phyloP scores from a whole-genome alignment of 495 filamentous ascomycete genomes.

The Trichoderma orchidacearum region DNA sequence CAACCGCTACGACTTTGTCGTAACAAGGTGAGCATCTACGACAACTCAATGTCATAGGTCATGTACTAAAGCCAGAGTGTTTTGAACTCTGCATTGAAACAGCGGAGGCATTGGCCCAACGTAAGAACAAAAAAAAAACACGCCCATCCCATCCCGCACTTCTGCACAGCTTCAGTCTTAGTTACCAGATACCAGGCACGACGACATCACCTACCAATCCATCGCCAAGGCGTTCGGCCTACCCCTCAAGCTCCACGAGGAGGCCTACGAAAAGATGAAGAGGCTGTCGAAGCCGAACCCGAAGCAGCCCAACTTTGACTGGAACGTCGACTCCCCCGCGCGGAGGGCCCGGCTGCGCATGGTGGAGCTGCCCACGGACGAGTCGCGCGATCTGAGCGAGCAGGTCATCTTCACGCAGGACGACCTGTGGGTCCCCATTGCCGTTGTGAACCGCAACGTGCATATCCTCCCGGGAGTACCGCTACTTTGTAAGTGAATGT shows the following conservation, averaged over 20 bases:
- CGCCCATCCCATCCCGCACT: background rate
- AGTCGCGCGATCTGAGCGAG: slow-evolving; percentile 38
- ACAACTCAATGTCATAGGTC: background rate
- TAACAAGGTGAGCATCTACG: slow-evolving; percentile 42
- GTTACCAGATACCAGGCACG: slow-evolving; percentile 46
- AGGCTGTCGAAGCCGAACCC: slow-evolving; percentile 56
- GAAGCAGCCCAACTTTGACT: slow-evolving; percentile 64
- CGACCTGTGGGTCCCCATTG: slow-evolving; percentile 79
- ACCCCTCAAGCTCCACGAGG: slow-evolving; percentile 59
- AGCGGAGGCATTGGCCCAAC: slow-evolving; percentile 93
- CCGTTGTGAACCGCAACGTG: slow-evolving; percentile 80
- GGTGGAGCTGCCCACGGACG: slow-evolving; percentile 72
- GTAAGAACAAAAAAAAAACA: slow-evolving; percentile 36
- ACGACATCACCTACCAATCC: slow-evolving; percentile 93
- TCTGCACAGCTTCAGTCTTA: too few relatives aligned
- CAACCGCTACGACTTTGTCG: slow-evolving; percentile 78
- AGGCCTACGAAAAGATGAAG: slow-evolving; percentile 72
- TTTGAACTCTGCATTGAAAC: too few relatives aligned
- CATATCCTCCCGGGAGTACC: slow-evolving; percentile 91
- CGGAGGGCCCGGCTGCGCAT: slow-evolving; percentile 76
- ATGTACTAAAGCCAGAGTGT: background rate
- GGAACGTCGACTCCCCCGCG: slow-evolving; percentile 66
- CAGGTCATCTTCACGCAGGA: slow-evolving; percentile 69
- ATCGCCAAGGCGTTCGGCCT: slow-evolving; percentile 82
- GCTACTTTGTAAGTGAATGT: slow-evolving; percentile 48